These are phyloP conservation scores for Leishmania turanica DNA, from an alignment of 208 protist species.

Conservation along the genomic window DNA sequence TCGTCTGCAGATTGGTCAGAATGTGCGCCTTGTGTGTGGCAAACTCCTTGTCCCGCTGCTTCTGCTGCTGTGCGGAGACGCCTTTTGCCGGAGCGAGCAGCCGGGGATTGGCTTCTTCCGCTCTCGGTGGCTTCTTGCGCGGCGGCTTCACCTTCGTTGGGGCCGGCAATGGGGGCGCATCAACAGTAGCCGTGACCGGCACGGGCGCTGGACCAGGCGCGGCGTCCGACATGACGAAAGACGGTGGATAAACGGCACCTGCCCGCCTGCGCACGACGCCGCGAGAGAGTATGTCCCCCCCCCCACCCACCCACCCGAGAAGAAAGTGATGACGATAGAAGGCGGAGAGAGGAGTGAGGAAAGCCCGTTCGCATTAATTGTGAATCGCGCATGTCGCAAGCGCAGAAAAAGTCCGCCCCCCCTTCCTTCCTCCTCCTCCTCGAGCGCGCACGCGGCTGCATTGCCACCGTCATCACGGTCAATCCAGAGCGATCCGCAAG, in stretches of 20 bases:
- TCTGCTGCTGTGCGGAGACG: conserved; percentile 31
- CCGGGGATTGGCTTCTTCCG: not conserved
- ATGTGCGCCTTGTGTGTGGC: conserved; percentile 71
- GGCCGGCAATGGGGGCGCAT: not conserved
- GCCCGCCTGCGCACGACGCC: not conserved
- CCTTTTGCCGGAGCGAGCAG: not conserved
- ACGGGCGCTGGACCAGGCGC: not conserved
- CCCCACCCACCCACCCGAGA: not conserved
- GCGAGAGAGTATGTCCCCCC: not conserved
- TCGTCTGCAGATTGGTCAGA: conserved; percentile 53
- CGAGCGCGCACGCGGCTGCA: not conserved
- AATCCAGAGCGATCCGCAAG: not conserved
- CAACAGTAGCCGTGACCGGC: not conserved
- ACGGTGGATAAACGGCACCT: not conserved
- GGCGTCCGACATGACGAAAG: not conserved
- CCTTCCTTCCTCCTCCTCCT: not conserved
- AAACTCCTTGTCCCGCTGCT: conserved; percentile 71
- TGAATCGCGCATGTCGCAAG: not conserved
- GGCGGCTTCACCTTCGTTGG: conserved; percentile 31
- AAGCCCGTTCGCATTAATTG: not conserved
- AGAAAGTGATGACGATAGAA: not conserved
- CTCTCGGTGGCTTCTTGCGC: conserved; percentile 27
- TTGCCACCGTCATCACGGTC: not conserved
- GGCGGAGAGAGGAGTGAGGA: not conserved
- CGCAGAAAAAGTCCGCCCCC: not conserved